Base-by-base conservation (phyloP, 73 alveolate species). In the Blepharisma stoltei region DNA sequence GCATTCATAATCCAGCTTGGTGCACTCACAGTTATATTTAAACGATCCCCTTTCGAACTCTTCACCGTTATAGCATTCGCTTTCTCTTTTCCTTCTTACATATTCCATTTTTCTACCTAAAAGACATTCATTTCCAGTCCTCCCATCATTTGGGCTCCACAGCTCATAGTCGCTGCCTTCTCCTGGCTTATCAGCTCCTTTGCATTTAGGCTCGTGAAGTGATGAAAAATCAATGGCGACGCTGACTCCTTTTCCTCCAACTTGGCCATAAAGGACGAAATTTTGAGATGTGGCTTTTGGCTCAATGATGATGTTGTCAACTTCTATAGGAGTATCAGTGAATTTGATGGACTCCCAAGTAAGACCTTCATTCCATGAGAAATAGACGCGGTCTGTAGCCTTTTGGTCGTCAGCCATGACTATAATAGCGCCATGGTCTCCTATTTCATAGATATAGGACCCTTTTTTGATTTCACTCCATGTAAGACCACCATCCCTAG, bases 361-460 rank as follows among this genome's bases (percentile, higher is more conserved):
- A 70, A 70, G 81, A 21, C 96, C 96, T 80, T 89, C 93, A 53
- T 89, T 89, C 93, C 96, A 89, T 6, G 90, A 78, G 82, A 81
- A 89, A 18, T 76, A 79, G 54, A 96, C 88, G 52, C 82, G 83
- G 18, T 87, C 88, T 1, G 99, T 88, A 46, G 91, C 80, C 50
- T 80, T 71, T 53, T 81, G 75, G 78, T 87, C 89, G 25, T 81
- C 84, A 0, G 98, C 98, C 94, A 94, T 90, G 52, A 95, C 97
- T 6, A 96, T 89, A 44, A 96, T 80, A 27, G 98, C 99, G 14
- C 99, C 99, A 71, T 95, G 98, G 85, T 95, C 98, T 5, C 98
- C 99, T 21, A 92, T 80, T 77, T 91, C 98, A 75, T 87, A 92
- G 54, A 94, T 90, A 80, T 80, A 90, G 23, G 96, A 82, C 23